phyloP scores from a whole-genome alignment of 257 asterid genomes.

The Solanum bulbocastanum region DNA sequence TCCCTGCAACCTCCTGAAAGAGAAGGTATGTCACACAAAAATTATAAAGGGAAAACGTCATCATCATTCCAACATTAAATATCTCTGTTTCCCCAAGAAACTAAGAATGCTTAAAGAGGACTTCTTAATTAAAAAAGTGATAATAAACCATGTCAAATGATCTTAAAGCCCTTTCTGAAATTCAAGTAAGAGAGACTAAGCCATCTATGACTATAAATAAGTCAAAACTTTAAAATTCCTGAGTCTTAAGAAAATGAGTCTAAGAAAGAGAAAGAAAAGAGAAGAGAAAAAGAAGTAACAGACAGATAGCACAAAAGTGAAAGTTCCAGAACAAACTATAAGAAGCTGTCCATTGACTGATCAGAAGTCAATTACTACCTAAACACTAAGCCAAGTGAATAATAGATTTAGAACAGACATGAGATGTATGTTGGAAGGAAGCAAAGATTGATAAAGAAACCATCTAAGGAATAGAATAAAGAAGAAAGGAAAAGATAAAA shows the following conservation, averaged over 20 bases:
- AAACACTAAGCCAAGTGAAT: not conserved
- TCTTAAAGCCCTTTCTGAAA: not conserved
- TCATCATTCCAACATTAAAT: not conserved
- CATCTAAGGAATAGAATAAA: not conserved
- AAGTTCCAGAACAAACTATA: not conserved
- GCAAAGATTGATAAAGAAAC: not conserved
- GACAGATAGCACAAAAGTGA: not conserved
- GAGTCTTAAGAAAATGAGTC: not conserved
- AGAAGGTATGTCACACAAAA: not conserved
- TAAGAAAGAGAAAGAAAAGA: not conserved
- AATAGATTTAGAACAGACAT: not conserved
- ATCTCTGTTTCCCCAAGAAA: not conserved
- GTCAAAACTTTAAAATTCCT: not conserved
- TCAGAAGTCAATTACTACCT: not conserved
- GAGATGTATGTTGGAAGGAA: not conserved
- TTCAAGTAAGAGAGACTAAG: not conserved
- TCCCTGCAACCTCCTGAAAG: slow-evolving; percentile 90
- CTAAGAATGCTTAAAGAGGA: not conserved
- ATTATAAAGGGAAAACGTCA: not conserved
- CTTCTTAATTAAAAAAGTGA: not conserved
- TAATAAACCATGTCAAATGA: not conserved
- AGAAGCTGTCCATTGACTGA: not conserved
- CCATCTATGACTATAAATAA: not conserved
- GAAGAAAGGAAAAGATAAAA: not conserved
- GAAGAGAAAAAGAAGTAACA: not conserved